Evolutionary conservation across 1,284 basidiomycete species (phyloP), one percentile per base, ranked within the genome.

Genomic region (Trametes pubescens): DNA sequence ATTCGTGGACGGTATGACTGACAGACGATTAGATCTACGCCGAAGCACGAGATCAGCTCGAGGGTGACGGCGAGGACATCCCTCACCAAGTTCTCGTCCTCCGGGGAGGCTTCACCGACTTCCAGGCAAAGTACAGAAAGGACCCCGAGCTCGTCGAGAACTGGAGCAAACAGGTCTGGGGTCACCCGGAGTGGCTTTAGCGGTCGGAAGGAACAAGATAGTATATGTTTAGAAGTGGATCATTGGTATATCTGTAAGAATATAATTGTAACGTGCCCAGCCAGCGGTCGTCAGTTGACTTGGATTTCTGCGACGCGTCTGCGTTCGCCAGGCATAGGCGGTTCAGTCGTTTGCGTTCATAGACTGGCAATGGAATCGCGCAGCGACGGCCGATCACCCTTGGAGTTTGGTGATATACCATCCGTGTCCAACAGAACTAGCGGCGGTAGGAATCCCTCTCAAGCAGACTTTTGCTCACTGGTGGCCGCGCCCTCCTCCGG

Each of bases 111-210:
- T 94, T 94, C 75, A 77, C 82, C 10, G 81, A 80, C 56, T 94
- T 93, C 73, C 91, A 92, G 71, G 76, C 77, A 16, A 84, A 84
- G 68, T 92, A 83, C 80, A 90, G 84, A 86, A 78, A 90, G 63
- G 90, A 94, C 73, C 82, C 87, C 13, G 74, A 79, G 34, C 82
- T 94, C 16, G 86, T 94, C 14, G 92, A 93, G 75, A 88, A 90
- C 59, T 94, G 88, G 87, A 85, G 88, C 60, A 81, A 84, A 66
- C 82, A 85, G 21, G 78, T 86, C 13, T 90, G 88, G 88, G 81
- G 71, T 22, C 66, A 65, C 61, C 64, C 66, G 7, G 65, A 69
- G 51, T 69, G 57, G 35, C 49, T 64, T 29, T 68, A 48, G 29
- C 18, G 37, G 10, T 21, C 34, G 22, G 26, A 22, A n/a, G 32